Percentiles rank a stretch among this genome's conserved stretches.
These are phyloP conservation scores for Colletotrichum phormii DNA, from an alignment of 2,329 filamentous ascomycete species.

Conservation along the genomic window DNA sequence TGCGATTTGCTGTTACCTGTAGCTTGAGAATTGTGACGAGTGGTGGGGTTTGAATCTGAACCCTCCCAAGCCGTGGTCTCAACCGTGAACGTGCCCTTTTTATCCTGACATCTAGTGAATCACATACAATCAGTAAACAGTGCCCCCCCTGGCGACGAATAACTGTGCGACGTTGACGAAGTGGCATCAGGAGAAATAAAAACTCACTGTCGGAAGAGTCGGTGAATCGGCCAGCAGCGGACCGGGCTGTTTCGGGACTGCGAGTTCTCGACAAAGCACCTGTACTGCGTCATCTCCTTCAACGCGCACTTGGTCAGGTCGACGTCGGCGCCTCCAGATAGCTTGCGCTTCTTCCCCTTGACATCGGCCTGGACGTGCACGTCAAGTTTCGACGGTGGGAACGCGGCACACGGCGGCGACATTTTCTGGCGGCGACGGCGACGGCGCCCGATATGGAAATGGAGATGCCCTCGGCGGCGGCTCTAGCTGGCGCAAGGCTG, in stretches of 20 bases:
- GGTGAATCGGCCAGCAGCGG: constrained; percentile 67
- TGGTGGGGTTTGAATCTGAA: not conserved
- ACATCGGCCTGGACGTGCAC: constrained; percentile 59
- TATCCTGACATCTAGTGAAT: constrained; percentile 65
- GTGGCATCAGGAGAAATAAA: not conserved
- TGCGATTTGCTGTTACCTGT: not conserved
- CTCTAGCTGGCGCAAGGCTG: constrained; percentile 59
- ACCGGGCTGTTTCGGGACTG: constrained; percentile 58
- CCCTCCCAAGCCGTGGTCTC: constrained; percentile 75
- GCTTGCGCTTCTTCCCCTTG: constrained; percentile 65
- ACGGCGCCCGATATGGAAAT: constrained; percentile 37
- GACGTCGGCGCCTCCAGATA: constrained; percentile 52
- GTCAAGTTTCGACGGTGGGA: constrained; percentile 63
- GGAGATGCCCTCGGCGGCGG: constrained; percentile 49
- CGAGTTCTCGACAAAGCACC: constrained; percentile 66
- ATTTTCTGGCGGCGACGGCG: constrained; percentile 49
- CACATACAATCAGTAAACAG: not conserved
- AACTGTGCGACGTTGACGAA: not conserved
- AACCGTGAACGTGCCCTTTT: constrained; percentile 67
- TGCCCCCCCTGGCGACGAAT: not conserved
- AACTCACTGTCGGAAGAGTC: constrained; percentile 70
- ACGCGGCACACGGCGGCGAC: constrained; percentile 69
- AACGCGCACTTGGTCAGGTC: constrained; percentile 68
- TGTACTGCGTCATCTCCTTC: constrained; percentile 70
- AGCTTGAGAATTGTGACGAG: not conserved